Evolutionary conservation across 2,329 filamentous ascomycete genomes (phyloP).

Genomic region (Geoglossum cookeanum): DNA sequence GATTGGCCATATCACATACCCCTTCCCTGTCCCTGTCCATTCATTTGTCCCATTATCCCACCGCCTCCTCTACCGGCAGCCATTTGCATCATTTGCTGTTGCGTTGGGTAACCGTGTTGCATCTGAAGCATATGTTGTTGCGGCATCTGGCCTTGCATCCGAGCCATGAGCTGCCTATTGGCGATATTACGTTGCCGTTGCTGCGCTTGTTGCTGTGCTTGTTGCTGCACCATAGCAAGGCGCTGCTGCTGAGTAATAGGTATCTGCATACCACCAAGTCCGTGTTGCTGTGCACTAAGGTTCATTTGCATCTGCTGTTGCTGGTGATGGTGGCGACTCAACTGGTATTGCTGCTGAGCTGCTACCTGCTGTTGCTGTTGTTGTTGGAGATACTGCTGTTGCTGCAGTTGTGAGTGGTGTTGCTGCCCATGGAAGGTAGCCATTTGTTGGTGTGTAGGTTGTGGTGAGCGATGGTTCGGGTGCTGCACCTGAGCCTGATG

Average conservation of each 20-base stretch:
- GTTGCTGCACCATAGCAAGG: conserved; percentile 2
- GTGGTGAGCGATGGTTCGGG: conserved; percentile 10
- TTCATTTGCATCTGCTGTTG: conserved; percentile 18
- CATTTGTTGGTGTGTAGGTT: conserved; percentile 19
- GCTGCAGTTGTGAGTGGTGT: conserved; percentile 12
- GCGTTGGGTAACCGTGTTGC: neutral
- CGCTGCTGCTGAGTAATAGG: conserved; percentile 4
- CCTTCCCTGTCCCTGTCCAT: conserved; percentile 2
- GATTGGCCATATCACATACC: neutral
- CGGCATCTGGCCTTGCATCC: neutral
- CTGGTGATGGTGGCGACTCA: conserved; percentile 20
- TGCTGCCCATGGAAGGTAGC: conserved; percentile 23
- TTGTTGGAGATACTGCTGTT: conserved; percentile 15
- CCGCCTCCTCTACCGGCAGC: neutral
- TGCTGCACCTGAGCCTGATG: conserved; percentile 23
- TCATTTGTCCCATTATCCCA: neutral
- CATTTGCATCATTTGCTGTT: conserved; percentile 5
- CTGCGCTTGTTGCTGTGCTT: conserved; percentile 4
- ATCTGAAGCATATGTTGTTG: conserved; percentile 4
- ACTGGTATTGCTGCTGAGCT: conserved; percentile 13
- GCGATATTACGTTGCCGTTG: neutral
- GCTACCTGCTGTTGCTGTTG: conserved; percentile 25
- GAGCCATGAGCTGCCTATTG: neutral
- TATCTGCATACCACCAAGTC: neutral
- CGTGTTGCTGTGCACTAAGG: neutral